Conservation (phyloP, 2,329 filamentous ascomycete genomes). For the Ceratocystis smalleyi region DNA sequence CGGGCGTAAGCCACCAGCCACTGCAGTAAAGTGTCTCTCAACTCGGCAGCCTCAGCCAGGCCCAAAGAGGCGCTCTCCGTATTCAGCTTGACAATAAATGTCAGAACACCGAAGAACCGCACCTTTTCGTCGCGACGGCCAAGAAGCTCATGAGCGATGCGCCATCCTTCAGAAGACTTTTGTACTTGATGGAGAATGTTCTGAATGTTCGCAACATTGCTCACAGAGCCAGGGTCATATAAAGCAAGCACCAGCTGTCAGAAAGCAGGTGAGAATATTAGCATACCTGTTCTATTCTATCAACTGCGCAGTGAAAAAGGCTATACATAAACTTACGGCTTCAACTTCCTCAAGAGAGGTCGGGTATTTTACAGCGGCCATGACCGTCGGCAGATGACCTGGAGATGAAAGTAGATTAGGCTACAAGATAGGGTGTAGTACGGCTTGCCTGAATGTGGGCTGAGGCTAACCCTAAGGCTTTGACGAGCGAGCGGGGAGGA, state of each 20-base stretch:
- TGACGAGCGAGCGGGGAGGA: neutral
- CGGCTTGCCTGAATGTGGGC: neutral
- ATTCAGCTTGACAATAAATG: slow-evolving; percentile 87
- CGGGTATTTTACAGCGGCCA: slow-evolving; percentile 11
- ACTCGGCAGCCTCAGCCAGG: slow-evolving; percentile 40
- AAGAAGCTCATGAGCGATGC: slow-evolving; percentile 63
- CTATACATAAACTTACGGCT: slow-evolving; percentile 9
- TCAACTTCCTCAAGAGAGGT: slow-evolving; percentile 16
- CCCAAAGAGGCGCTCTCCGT: slow-evolving; percentile 51
- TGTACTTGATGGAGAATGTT: slow-evolving; percentile 66
- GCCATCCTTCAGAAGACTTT: slow-evolving; percentile 67
- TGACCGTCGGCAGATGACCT: neutral
- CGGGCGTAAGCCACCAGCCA: slow-evolving; percentile 45
- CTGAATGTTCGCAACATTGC: slow-evolving; percentile 41
- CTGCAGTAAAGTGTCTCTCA: slow-evolving; percentile 44
- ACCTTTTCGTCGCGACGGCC: slow-evolving; percentile 54
- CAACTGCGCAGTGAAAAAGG: neutral
- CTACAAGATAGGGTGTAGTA: neutral
- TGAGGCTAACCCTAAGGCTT: neutral
- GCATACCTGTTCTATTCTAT: neutral
- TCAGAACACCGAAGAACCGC: slow-evolving; percentile 84
- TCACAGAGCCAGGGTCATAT: slow-evolving; percentile 36
- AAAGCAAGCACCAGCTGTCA: slow-evolving; percentile 35
- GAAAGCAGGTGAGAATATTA: neutral
- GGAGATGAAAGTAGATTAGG: neutral